Percentiles rank a stretch among this genome's conserved stretches.
Conservation (phyloP, 78 protist species). For the Dictyostelium capitatum region DNA sequence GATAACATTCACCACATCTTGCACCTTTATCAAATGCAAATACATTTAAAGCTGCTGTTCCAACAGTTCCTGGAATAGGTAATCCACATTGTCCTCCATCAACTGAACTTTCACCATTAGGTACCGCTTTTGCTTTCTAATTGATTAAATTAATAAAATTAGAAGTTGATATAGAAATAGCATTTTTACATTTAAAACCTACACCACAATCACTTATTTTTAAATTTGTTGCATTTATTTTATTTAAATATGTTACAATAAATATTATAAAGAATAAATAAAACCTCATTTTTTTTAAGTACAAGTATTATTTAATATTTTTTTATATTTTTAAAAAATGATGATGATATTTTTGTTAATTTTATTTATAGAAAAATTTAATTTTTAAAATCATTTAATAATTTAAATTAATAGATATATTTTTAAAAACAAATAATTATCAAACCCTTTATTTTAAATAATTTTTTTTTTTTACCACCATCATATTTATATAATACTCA, state of each 20-base stretch:
- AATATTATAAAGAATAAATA: neutral
- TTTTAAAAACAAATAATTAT: too few relatives aligned
- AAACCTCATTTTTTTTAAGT: neutral
- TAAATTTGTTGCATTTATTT: neutral
- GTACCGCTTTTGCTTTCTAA: neutral
- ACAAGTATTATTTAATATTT: too few relatives aligned
- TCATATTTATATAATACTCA: too few relatives aligned
- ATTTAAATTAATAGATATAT: too few relatives aligned
- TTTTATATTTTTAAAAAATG: too few relatives aligned
- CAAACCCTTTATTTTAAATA: too few relatives aligned
- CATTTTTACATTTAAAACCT: neutral
- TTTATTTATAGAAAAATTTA: too few relatives aligned
- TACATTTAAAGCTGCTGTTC: conserved; percentile 11
- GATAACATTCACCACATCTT: conserved; percentile 39
- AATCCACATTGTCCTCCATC: conserved; percentile 13
- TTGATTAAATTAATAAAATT: too few relatives aligned
- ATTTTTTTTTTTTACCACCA: too few relatives aligned
- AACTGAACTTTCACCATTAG: neutral
- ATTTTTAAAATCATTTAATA: too few relatives aligned
- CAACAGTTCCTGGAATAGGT: neutral
- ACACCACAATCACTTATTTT: conserved; percentile 19
- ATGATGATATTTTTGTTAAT: too few relatives aligned
- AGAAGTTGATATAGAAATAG: neutral
- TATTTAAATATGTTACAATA: neutral
- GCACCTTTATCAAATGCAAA: neutral